Conservation (phyloP, 805 yeast species). For the Ogataea neopini region DNA sequence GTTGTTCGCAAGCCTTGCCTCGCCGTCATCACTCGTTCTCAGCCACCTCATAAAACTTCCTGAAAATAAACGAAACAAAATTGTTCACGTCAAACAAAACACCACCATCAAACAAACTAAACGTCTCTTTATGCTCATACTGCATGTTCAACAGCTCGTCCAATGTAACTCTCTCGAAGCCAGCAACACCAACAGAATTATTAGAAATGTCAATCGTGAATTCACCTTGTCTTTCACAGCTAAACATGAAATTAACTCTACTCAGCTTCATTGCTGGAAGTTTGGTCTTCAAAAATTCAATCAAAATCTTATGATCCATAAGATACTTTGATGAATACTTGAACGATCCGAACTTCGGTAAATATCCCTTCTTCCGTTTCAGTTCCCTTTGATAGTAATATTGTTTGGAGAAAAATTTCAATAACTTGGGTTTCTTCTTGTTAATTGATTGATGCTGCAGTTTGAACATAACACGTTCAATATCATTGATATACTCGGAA, state of each 20-base stretch:
- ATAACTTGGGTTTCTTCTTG: conserved; percentile 39
- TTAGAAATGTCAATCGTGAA: conserved; percentile 75
- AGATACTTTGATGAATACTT: conserved; percentile 75
- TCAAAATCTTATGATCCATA: conserved; percentile 67
- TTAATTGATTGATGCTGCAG: conserved; percentile 48
- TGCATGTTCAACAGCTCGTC: conserved; percentile 74
- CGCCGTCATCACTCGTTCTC: neutral
- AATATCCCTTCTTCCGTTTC: conserved; percentile 61
- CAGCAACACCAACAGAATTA: conserved; percentile 36
- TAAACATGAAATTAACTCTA: conserved; percentile 71
- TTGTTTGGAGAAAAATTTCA: conserved; percentile 63
- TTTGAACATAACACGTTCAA: conserved; percentile 44
- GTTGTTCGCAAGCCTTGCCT: neutral
- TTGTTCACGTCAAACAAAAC: conserved; percentile 69
- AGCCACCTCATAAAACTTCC: conserved; percentile 63
- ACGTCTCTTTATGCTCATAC: conserved; percentile 58
- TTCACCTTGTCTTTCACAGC: conserved; percentile 70
- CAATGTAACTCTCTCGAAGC: conserved; percentile 57
- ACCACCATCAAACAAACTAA: conserved; percentile 65
- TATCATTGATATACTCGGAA: conserved; percentile 47
- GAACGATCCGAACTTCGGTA: conserved; percentile 76
- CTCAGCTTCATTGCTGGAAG: conserved; percentile 50
- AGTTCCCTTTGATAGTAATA: conserved; percentile 73
- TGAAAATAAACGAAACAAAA: conserved; percentile 67
- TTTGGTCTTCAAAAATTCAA: conserved; percentile 41